Conservation (phyloP, 257 asterid species). For the Penstemon eatonii region DNA sequence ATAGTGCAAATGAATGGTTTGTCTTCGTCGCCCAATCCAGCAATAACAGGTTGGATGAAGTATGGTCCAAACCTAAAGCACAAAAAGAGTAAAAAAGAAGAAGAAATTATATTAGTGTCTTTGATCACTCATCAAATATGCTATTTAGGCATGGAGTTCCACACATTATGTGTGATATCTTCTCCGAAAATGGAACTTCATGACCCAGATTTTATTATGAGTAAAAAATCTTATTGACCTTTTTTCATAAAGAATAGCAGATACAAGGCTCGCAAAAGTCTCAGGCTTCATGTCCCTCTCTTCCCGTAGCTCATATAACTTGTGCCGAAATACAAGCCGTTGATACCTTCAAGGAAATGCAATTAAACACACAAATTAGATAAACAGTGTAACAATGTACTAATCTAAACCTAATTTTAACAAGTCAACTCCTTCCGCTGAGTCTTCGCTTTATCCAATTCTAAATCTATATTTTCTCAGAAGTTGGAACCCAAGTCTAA, state of each 20-base stretch:
- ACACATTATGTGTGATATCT: background rate
- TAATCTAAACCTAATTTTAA: background rate
- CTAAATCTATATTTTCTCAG: too few relatives aligned
- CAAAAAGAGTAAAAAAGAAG: background rate
- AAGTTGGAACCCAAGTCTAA: too few relatives aligned
- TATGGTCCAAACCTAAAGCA: slow-evolving; percentile 85
- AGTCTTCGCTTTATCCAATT: too few relatives aligned
- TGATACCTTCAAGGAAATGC: slow-evolving; percentile 56
- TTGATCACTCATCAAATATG: background rate
- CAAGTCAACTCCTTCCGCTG: too few relatives aligned
- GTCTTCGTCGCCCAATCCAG: slow-evolving; percentile 87
- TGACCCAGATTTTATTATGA: background rate
- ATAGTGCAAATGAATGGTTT: slow-evolving; percentile 98
- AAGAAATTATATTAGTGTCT: background rate
- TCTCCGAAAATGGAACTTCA: background rate
- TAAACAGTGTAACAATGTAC: background rate
- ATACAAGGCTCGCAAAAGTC: slow-evolving; percentile 93
- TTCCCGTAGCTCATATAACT: slow-evolving; percentile 83
- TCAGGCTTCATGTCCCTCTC: slow-evolving; percentile 99
- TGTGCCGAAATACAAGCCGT: slow-evolving; percentile 86
- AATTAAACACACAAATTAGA: slow-evolving; percentile 25
- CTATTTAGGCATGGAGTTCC: background rate
- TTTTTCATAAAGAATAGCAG: slow-evolving; percentile 85
- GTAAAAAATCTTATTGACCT: slow-evolving; percentile 47
- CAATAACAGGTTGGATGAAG: slow-evolving; percentile 97